These are phyloP conservation scores for Eucalyptus curtisii DNA, from an alignment of 345 rosid species.

Conservation along the genomic window DNA sequence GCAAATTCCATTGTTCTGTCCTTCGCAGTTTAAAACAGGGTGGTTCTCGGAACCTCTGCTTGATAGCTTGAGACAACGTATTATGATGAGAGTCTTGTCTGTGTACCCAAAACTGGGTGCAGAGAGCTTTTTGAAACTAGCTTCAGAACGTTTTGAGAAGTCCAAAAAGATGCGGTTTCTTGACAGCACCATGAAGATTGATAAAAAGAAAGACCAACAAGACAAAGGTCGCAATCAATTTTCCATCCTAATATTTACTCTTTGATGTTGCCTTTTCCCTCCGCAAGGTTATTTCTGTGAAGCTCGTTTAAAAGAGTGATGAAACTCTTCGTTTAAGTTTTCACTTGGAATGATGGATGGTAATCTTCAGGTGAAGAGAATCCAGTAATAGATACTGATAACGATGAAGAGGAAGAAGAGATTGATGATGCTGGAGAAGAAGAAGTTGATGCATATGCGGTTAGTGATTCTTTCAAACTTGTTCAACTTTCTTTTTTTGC, in stretches of 20 bases:
- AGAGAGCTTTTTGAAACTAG: conserved; percentile 52
- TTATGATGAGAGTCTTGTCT: conserved; percentile 70
- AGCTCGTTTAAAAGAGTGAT: not conserved
- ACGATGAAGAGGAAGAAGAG: conserved; percentile 37
- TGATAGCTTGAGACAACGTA: conserved; percentile 65
- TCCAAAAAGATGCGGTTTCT: conserved; percentile 40
- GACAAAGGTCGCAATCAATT: not conserved
- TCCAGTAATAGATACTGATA: conserved; percentile 13
- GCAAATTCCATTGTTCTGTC: not conserved
- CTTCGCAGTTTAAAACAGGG: conserved; percentile 68
- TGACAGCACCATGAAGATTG: conserved; percentile 29
- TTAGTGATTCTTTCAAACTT: not conserved
- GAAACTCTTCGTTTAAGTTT: not conserved
- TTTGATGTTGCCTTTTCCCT: not conserved
- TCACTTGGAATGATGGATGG: not conserved
- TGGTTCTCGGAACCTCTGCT: conserved; percentile 71
- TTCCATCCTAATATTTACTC: not conserved
- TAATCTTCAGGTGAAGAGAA: not conserved
- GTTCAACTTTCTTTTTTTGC: conserved; percentile 27
- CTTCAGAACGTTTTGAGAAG: conserved; percentile 67
- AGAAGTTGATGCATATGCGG: conserved; percentile 55
- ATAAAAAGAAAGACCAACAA: conserved; percentile 25
- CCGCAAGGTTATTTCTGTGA: not conserved
- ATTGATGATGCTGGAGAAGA: conserved; percentile 42
- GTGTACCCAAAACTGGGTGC: conserved; percentile 64